Evolutionary conservation across 495 filamentous ascomycete species (phyloP).

Genomic region (Penicillium flavigenum): DNA sequence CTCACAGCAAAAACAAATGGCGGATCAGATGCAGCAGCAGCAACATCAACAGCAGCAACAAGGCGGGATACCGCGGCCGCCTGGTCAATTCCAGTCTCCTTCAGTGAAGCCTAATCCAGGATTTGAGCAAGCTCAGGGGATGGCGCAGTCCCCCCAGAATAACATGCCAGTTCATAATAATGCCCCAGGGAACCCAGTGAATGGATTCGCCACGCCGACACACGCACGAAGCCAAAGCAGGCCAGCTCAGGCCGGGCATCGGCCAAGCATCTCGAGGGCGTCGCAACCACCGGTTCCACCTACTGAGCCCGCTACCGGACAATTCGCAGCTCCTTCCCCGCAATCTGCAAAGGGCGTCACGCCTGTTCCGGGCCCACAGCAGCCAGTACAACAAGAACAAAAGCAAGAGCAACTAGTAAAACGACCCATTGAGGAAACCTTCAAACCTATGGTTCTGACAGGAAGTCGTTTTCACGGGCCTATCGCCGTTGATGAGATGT

Average conservation of each 20-base stretch:
- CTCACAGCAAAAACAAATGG: slow-evolving; percentile 56
- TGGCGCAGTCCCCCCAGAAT: slow-evolving; percentile 40
- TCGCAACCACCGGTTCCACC: slow-evolving; percentile 39
- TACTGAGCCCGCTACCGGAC: slow-evolving; percentile 31
- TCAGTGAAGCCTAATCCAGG: slow-evolving; percentile 33
- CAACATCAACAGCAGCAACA: slow-evolving; percentile 51
- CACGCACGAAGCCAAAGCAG: slow-evolving; percentile 42
- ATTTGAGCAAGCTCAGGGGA: slow-evolving; percentile 38
- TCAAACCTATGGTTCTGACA: slow-evolving; percentile 58
- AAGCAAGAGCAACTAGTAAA: slow-evolving; percentile 49
- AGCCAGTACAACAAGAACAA: slow-evolving; percentile 41
- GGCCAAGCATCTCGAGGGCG: slow-evolving; percentile 38
- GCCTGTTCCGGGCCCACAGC: slow-evolving; percentile 43
- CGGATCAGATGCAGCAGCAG: slow-evolving; percentile 55
- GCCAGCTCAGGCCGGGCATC: slow-evolving; percentile 39
- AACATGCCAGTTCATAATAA: slow-evolving; percentile 34
- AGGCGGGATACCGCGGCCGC: slow-evolving; percentile 32
- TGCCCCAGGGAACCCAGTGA: slow-evolving; percentile 32
- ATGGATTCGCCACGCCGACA: slow-evolving; percentile 48
- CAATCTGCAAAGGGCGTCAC: slow-evolving; percentile 36
- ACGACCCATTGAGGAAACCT: slow-evolving; percentile 42
- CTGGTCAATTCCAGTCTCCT: slow-evolving; percentile 43
- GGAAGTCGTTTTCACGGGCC: slow-evolving; percentile 63
- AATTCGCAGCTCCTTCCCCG: slow-evolving; percentile 37
- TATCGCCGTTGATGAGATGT: slow-evolving; percentile 59